phyloP scores from a whole-genome alignment of 2,329 filamentous ascomycete genomes.

The Bipolaris gigantea region DNA sequence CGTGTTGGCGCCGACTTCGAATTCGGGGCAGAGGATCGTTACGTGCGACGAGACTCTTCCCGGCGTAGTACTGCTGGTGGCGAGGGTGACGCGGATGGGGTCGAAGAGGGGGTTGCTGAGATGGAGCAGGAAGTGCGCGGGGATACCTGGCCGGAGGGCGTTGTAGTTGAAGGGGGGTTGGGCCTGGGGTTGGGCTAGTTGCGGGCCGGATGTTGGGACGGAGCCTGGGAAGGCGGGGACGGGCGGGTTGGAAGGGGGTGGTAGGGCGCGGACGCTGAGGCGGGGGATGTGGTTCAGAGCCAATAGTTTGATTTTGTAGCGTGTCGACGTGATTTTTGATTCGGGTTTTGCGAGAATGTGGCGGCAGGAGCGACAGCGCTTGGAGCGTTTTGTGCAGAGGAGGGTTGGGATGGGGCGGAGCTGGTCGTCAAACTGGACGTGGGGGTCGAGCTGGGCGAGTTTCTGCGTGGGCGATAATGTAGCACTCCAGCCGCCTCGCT shows the following conservation, averaged over 20 bases:
- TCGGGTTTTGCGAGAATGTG: conserved; percentile 96
- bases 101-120: conserved; percentile 96
- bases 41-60: conserved; percentile 61
- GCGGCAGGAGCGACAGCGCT: conserved; percentile 87
- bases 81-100: conserved; percentile 80
- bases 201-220: conserved; percentile 25
- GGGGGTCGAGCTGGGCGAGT: conserved; percentile 52
- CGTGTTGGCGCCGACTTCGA: conserved; percentile 93
- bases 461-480: conserved; percentile 61
- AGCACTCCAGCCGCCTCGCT: conserved; percentile 66
- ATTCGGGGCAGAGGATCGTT: conserved; percentile 90
- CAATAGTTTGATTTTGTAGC: conserved; percentile 89
- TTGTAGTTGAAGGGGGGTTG: conserved; percentile 48
- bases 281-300: conserved; percentile 83
- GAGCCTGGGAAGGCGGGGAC: conserved; percentile 41
- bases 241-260: conserved; percentile 51
- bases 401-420: conserved; percentile 81
- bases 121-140: conserved; percentile 81
- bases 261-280: conserved; percentile 70
- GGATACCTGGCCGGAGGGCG: conserved; percentile 52
- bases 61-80: conserved; percentile 63
- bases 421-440: conserved; percentile 67
- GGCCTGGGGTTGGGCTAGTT: conserved; percentile 19
- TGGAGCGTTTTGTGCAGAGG: conserved; percentile 87
- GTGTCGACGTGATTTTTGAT: conserved; percentile 81